A percentile compares a stretch with the other conserved stretches of the same genome.
Conservation (phyloP, 169 alveolate species). For the Eimeria acervulina region DNA sequence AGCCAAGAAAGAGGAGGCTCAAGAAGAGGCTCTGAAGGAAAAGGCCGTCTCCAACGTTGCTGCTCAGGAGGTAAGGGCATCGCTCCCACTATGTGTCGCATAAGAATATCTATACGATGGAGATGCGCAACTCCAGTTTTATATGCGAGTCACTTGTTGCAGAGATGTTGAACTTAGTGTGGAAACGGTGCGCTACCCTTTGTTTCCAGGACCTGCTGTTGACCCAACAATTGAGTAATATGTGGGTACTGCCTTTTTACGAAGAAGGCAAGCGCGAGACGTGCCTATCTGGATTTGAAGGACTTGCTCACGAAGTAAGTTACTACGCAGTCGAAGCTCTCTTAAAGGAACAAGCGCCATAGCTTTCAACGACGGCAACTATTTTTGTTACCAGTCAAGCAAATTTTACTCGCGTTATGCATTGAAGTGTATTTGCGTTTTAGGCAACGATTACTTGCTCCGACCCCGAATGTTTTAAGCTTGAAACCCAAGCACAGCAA, state of each 20-base stretch:
- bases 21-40: constrained; percentile 14
- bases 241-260: constrained; percentile 81
- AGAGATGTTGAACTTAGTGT: background rate
- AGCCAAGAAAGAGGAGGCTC: constrained; percentile 11
- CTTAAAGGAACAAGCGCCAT: too few relatives aligned
- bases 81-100: background rate
- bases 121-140: too few relatives aligned
- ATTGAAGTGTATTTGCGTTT: background rate
- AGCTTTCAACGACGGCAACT: background rate
- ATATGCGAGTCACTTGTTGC: background rate
- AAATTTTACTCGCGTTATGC: background rate
- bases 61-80: constrained; percentile 15
- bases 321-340: background rate
- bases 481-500: constrained; percentile 61
- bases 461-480: constrained; percentile 74
- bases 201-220: constrained; percentile 73
- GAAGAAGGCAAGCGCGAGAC: constrained; percentile 61
- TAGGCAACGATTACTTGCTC: constrained; percentile 62
- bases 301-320: constrained; percentile 56
- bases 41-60: background rate
- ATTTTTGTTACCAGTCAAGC: background rate
- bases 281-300: constrained; percentile 80
- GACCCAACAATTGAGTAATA: constrained; percentile 74
- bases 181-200: background rate
- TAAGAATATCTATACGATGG: background rate